phyloP scores from a whole-genome alignment of 495 filamentous ascomycete genomes.

The Penicillium psychrofluorescens region DNA sequence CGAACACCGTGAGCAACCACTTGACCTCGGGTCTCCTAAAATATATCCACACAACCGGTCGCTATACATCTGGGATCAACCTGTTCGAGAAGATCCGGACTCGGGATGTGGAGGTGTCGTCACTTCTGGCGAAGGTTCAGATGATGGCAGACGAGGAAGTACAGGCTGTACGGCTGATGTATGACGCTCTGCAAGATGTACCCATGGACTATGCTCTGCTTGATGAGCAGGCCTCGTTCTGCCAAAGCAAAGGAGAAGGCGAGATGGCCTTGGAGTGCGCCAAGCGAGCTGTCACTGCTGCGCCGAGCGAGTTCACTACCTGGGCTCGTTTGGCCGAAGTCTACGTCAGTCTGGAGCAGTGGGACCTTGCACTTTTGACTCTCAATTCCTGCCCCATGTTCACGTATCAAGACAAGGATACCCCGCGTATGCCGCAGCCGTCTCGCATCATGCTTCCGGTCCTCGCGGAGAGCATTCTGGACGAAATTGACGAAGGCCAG shows the following conservation, averaged over 20 bases:
- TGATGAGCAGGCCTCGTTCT: slow-evolving; percentile 89
- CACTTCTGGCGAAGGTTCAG: slow-evolving; percentile 79
- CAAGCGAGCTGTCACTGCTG: slow-evolving; percentile 86
- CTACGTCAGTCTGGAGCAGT: slow-evolving; percentile 86
- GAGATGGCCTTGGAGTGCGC: slow-evolving; percentile 89
- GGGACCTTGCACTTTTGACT: slow-evolving; percentile 87
- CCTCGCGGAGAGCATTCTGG: slow-evolving; percentile 80
- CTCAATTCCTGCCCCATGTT: slow-evolving; percentile 99
- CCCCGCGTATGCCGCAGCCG: slow-evolving; percentile 87
- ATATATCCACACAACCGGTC: slow-evolving; percentile 93
- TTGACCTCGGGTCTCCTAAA: slow-evolving; percentile 85
- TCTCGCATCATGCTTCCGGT: slow-evolving; percentile 79
- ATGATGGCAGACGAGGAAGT: slow-evolving; percentile 95
- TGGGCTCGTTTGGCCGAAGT: slow-evolving; percentile 93
- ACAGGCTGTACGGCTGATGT: slow-evolving; percentile 78
- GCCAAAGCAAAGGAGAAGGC: slow-evolving; percentile 74
- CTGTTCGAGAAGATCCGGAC: slow-evolving; percentile 93
- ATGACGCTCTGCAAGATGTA: slow-evolving; percentile 79
- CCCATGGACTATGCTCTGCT: slow-evolving; percentile 96
- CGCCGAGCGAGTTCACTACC: slow-evolving; percentile 93
- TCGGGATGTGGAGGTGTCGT: slow-evolving; percentile 87
- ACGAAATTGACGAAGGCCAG: slow-evolving; percentile 91
- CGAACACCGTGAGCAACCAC: slow-evolving; percentile 95
- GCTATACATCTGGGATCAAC: slow-evolving; percentile 94
- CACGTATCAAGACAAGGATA: slow-evolving; percentile 96